Base-by-base conservation (phyloP, 768 basidiomycete genomes). In the Cystobasidium onofrii region DNA sequence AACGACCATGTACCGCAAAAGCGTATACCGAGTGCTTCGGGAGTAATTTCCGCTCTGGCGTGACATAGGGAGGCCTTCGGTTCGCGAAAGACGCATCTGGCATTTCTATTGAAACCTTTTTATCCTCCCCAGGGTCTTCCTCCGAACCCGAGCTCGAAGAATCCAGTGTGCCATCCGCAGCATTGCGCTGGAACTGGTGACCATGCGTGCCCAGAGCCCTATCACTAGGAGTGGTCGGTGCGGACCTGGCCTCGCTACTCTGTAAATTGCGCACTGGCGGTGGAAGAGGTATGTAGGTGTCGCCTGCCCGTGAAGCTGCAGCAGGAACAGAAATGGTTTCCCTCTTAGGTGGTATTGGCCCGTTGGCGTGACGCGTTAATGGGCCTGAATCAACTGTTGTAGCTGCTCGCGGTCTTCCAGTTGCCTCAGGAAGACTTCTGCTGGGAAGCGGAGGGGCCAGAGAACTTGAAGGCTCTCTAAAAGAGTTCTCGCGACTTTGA, bases 31-130 rank as follows among this genome's bases (percentile, higher is more conserved):
- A 77, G 44, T 80, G 78, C 20, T 67, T 62, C 0, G 77, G 64
- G 1, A 62, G 55, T 33, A 81, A 67, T 9, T 73, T 54, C 0
- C 80, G 74, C 12, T 81, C 80, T 1, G 82, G 81, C 0, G 76
- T 76, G 46, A 83, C 81, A 1, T 72, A 70, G 0, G 83, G 83
- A 13, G 82, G 81, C 0, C 83, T 80, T 0, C 82, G 80, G 75
- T 83, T 83, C 0, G 83, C 82, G 36, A 81, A 79, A 18, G 82
- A 83, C 0, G 82, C 78, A 72, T 84, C 83, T 18, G 83, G 83
- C 29, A 79, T 81, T 39, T 84, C 83, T 20, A 18, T 34, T 1
- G 27, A 12, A 15, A 64, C 10, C 34, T 36, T 34, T 18, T 64
- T 64, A 18, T 27, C 63, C 9, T 64, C 63, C 17, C 9, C 25